Evolutionary conservation across 139 green algal species (phyloP).

Genomic region (Chlamydomonas sp.): DNA sequence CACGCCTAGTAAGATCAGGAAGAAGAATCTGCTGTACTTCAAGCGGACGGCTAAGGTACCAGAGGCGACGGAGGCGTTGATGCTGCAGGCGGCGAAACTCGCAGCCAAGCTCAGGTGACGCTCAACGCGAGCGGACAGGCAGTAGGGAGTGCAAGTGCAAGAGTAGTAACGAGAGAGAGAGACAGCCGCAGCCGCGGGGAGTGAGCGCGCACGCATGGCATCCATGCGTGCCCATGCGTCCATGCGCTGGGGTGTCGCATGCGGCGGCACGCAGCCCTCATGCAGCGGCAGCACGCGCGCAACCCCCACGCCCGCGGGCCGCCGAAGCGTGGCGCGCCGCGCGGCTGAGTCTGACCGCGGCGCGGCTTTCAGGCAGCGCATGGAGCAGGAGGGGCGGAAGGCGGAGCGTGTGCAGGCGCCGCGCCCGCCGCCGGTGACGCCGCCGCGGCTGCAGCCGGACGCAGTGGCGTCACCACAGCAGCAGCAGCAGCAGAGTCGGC

Average conservation of each 20-base stretch:
- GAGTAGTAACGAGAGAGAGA: too few species aligned
- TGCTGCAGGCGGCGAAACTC: slow-evolving; percentile 22
- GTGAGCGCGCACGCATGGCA: not conserved
- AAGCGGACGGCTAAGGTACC: slow-evolving; percentile 20
- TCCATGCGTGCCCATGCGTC: not conserved
- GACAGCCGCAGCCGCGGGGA: slow-evolving; percentile 5
- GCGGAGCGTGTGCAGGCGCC: not conserved
- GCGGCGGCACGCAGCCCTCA: too few species aligned
- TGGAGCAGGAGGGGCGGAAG: not conserved
- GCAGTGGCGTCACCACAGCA: slow-evolving; percentile 1
- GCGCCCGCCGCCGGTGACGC: not conserved
- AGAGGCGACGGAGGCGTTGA: slow-evolving; percentile 21
- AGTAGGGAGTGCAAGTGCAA: too few species aligned
- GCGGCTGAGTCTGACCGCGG: too few species aligned
- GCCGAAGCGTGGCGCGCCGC: too few species aligned
- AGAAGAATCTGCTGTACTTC: slow-evolving; percentile 50
- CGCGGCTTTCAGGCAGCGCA: too few species aligned
- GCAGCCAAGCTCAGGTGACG: not conserved
- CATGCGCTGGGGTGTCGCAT: too few species aligned
- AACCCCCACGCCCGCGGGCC: too few species aligned
- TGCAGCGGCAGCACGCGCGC: too few species aligned
- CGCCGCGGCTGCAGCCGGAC: not conserved
- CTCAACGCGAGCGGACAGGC: slow-evolving; percentile 1
- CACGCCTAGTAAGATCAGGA: not conserved
- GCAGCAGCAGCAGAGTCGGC: slow-evolving; percentile 13